Percentiles rank a stretch among this genome's conserved stretches.
Evolutionary conservation across 176 grass and related monocot genomes (phyloP).

Genomic region (Avena sativa): DNA sequence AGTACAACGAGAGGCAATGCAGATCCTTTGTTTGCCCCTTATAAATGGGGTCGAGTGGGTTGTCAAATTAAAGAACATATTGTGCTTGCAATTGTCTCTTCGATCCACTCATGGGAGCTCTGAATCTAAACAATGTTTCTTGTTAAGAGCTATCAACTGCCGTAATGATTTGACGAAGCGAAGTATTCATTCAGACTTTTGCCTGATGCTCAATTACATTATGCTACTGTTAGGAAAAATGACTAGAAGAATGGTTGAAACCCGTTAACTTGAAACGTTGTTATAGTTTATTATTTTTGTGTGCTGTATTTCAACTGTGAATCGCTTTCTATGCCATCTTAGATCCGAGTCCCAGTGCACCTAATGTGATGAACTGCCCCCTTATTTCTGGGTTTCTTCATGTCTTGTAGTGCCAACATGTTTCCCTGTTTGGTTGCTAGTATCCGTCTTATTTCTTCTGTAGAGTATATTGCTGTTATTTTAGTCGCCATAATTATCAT

Average conservation of each 20-base stretch:
- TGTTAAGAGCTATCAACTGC: not conserved
- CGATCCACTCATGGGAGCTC: slow-evolving; percentile 9
- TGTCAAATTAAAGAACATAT: not conserved
- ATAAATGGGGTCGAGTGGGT: not conserved
- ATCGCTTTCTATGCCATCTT: not conserved
- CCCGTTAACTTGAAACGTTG: not conserved
- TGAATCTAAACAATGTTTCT: not conserved
- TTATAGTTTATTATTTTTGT: not conserved
- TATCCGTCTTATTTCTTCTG: slow-evolving; percentile 27
- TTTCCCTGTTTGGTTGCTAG: slow-evolving; percentile 4
- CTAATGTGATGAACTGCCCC: slow-evolving; percentile 1
- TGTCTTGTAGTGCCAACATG: not conserved
- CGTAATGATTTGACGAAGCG: not conserved
- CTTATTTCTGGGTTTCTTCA: slow-evolving; percentile 22
- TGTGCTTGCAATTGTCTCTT: slow-evolving; percentile 19
- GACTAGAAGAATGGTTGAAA: not conserved
- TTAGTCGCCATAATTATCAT: slow-evolving; percentile 30
- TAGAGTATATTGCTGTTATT: slow-evolving; percentile 8
- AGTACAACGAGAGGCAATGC: not conserved
- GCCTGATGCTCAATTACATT: not conserved
- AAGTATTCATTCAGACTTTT: slow-evolving; percentile 1
- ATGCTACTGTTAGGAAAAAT: not conserved
- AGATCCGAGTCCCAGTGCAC: not conserved
- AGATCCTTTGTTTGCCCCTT: not conserved
- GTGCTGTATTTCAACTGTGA: slow-evolving; percentile 10